Percentiles rank a stretch among this genome's conserved stretches.
phyloP scores from a whole-genome alignment of 225 moss, liverwort and hornwort species.

The Marchantia paleacea region DNA sequence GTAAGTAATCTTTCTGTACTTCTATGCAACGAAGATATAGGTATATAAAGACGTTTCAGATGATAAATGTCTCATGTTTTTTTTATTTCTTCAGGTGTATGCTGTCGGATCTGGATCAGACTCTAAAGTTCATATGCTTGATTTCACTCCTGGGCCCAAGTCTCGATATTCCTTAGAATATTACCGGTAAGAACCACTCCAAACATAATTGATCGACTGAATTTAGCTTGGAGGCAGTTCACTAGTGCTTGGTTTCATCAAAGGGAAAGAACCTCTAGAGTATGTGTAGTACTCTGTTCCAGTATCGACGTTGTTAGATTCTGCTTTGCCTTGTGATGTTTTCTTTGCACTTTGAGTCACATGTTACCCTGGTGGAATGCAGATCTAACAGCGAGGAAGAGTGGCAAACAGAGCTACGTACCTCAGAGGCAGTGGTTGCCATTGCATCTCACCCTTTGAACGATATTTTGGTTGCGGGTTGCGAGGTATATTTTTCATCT shows the following conservation, averaged over 20 bases:
- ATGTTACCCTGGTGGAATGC: background rate
- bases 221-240: background rate
- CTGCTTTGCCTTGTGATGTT: background rate
- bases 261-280: background rate
- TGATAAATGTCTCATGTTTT: background rate
- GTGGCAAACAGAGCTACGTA: slow-evolving; percentile 50
- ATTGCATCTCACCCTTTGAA: slow-evolving; percentile 73
- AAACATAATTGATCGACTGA: background rate
- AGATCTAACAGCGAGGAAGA: slow-evolving; percentile 32
- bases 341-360: background rate
- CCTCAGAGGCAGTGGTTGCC: slow-evolving; percentile 60
- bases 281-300: background rate
- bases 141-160: slow-evolving; percentile 59
- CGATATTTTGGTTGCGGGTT: slow-evolving; percentile 71
- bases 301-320: background rate
- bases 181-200: slow-evolving; percentile 42
- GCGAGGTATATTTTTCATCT: slow-evolving; percentile 46
- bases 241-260: background rate
- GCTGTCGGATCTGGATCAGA: slow-evolving; percentile 65
- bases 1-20: slow-evolving; percentile 45
- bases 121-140: slow-evolving; percentile 59
- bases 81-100: slow-evolving; percentile 53
- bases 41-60: background rate
- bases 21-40: background rate
- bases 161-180: slow-evolving; percentile 58